Evolutionary conservation across 2,329 filamentous ascomycete species (phyloP).

Genomic region (Paraphoma chrysanthemicola): DNA sequence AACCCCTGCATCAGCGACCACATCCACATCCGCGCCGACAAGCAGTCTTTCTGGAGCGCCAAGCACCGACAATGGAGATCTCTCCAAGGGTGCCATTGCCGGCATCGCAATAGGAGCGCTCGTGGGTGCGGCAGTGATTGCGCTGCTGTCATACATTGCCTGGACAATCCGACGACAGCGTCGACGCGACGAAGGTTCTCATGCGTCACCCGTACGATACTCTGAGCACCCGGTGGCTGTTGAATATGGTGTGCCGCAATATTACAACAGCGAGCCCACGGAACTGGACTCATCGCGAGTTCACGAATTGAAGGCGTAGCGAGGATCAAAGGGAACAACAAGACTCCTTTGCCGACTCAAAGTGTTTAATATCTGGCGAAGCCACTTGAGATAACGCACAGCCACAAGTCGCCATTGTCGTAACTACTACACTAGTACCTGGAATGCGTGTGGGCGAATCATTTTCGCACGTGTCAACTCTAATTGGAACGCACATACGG

Average conservation of each 20-base stretch:
- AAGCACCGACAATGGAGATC: background rate
- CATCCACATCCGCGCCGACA: background rate
- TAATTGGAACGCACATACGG: background rate
- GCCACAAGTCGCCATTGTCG: too few relatives aligned
- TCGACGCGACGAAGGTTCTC: background rate
- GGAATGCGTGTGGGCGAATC: background rate
- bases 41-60: background rate
- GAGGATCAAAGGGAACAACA: background rate
- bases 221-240: background rate
- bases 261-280: background rate
- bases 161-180: background rate
- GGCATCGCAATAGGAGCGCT: slow-evolving; percentile 3
- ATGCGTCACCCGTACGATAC: background rate
- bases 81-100: slow-evolving; percentile 2
- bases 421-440: background rate
- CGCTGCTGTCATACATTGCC: slow-evolving; percentile 1
- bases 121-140: background rate
- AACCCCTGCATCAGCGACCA: background rate
- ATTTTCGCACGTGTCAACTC: background rate
- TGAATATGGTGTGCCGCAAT: background rate
- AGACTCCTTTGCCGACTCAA: too few relatives aligned
- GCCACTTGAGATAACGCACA: too few relatives aligned
- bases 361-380: too few relatives aligned
- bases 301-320: background rate
- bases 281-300: background rate